Evolutionary conservation across 202 grass and related monocot genomes (phyloP).

Genomic region (Cymbopogon flexuosus): DNA sequence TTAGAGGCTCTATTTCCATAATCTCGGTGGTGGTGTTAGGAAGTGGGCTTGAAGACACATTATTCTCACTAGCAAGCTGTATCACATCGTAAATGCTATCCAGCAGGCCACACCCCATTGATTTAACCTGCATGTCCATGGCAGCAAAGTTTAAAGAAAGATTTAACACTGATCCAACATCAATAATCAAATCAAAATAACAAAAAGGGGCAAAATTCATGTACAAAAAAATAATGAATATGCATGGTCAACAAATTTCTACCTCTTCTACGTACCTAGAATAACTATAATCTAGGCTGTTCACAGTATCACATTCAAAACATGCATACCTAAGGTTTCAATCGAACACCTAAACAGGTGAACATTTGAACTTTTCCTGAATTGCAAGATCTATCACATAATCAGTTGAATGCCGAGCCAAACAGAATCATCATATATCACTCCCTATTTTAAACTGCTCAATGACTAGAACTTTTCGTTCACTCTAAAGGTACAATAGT

Average conservation of each 20-base stretch:
- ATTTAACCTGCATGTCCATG: slow-evolving; percentile 62
- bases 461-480: not conserved
- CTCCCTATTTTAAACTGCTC: not conserved
- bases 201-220: not conserved
- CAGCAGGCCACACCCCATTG: slow-evolving; percentile 64
- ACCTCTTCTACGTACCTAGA: not conserved
- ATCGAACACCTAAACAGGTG: not conserved
- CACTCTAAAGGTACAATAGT: not conserved
- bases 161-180: not conserved
- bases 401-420: not conserved
- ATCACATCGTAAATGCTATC: slow-evolving; percentile 84
- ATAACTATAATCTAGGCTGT: not conserved
- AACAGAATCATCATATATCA: slow-evolving; percentile 2
- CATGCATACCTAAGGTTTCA: not conserved
- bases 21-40: slow-evolving; percentile 52
- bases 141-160: slow-evolving; percentile 14
- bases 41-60: slow-evolving; percentile 35
- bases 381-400: not conserved
- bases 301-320: not conserved
- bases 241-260: not conserved
- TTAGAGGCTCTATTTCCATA: slow-evolving; percentile 55
- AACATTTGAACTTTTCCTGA: not conserved
- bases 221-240: not conserved
- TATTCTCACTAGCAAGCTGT: slow-evolving; percentile 59
- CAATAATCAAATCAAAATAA: not conserved